These are phyloP conservation scores for Dactylellina leptospora DNA, from an alignment of 2,329 filamentous ascomycete species.

Conservation along the genomic window DNA sequence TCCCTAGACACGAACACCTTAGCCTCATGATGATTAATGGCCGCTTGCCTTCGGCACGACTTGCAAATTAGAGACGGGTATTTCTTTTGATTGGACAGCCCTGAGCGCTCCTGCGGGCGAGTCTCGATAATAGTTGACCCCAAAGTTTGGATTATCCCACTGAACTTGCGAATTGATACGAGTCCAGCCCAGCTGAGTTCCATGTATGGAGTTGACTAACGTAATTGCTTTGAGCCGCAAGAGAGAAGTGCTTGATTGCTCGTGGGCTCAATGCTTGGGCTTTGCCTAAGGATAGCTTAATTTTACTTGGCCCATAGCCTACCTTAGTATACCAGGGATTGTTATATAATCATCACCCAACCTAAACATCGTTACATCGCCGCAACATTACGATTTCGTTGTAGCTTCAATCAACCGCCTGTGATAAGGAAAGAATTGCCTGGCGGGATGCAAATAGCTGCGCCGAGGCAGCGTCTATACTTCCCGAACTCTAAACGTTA, in stretches of 20 bases:
- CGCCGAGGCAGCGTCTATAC: too few species aligned
- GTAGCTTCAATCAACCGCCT: too few species aligned
- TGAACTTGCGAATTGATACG: not conserved
- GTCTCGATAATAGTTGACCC: too few species aligned
- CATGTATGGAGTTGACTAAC: conserved; percentile 2
- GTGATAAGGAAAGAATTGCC: too few species aligned
- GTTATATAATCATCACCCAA: too few species aligned
- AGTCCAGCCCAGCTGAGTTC: not conserved
- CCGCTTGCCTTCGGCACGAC: not conserved
- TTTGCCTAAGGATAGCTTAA: conserved; percentile 18
- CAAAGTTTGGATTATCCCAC: not conserved
- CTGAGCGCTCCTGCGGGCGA: too few species aligned
- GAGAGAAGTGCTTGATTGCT: not conserved
- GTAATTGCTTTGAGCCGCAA: conserved; percentile 11
- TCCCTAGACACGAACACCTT: not conserved
- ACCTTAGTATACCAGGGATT: not conserved
- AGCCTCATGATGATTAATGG: not conserved
- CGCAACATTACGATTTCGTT: too few species aligned
- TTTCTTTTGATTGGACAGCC: not conserved
- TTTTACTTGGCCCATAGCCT: conserved; percentile 9
- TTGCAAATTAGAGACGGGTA: not conserved
- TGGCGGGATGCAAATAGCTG: too few species aligned
- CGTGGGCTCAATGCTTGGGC: too few species aligned
- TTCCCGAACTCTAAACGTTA: too few species aligned
- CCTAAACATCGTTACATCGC: conserved; percentile 12